phyloP scores from a whole-genome alignment of 306 rosid species.

The Hylodesmum podocarpum region DNA sequence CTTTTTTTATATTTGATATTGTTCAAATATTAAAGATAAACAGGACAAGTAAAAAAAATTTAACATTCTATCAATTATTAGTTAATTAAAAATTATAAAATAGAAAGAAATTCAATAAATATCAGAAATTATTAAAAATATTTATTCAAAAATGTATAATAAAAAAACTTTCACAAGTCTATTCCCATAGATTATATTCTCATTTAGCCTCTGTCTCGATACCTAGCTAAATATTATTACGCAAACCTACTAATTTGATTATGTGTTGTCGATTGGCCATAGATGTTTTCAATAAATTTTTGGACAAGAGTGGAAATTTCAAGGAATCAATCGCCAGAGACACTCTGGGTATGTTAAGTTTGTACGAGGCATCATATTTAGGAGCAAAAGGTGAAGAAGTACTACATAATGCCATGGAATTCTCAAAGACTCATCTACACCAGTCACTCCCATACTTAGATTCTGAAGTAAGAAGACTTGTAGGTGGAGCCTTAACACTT shows the following conservation, averaged over 20 bases:
- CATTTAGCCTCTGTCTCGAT: neutral
- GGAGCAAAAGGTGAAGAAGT: conserved; percentile 35
- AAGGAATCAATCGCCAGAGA: conserved; percentile 32
- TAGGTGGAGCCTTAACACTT: conserved; percentile 20
- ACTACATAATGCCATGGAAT: conserved; percentile 33
- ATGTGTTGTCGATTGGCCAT: neutral
- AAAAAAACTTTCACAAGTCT: neutral
- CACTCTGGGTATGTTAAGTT: conserved; percentile 40
- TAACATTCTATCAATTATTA: too few relatives aligned
- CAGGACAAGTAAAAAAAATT: too few relatives aligned
- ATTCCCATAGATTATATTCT: neutral
- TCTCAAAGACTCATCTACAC: conserved; percentile 22
- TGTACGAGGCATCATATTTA: conserved; percentile 43
- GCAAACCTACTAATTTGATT: neutral
- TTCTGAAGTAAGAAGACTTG: neutral
- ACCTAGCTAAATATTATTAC: neutral
- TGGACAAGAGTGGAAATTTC: conserved; percentile 36
- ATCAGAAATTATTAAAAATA: too few relatives aligned
- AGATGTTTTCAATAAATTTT: conserved; percentile 37
- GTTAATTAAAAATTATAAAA: too few relatives aligned
- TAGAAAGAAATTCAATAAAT: too few relatives aligned
- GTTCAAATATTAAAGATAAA: neutral
- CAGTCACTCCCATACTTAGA: conserved; percentile 7
- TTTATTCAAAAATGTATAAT: too few relatives aligned
- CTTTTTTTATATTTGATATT: too few relatives aligned